These are phyloP conservation scores for Cutaneotrichosporon daszewskae DNA, from an alignment of 1,284 basidiomycete species.

Conservation along the genomic window DNA sequence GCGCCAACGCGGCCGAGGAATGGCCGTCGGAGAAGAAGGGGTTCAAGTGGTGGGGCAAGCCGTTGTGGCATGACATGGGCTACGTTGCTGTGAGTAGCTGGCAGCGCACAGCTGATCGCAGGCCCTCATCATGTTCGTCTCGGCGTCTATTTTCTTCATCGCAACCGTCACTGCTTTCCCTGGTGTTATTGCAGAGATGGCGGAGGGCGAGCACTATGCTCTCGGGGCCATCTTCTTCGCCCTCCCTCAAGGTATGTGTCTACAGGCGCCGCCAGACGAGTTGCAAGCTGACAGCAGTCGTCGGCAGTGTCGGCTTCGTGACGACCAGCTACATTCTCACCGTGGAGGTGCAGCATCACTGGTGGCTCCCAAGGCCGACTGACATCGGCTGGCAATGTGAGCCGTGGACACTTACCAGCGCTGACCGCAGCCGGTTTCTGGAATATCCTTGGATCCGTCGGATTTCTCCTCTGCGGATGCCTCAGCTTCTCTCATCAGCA, in stretches of 20 bases:
- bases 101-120: conserved; percentile 5
- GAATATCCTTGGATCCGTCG: conserved; percentile 49
- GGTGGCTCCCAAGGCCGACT: conserved; percentile 48
- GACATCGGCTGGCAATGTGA: conserved; percentile 56
- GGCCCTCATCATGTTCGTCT: conserved; percentile 53
- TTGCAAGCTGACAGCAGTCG: conserved; percentile 47
- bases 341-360: conserved; percentile 55
- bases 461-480: conserved; percentile 57
- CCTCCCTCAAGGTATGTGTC: conserved; percentile 49
- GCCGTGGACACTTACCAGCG: conserved; percentile 10
- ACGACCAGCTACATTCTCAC: conserved; percentile 54
- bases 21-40: background rate
- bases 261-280: no score
- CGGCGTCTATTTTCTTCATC: conserved; percentile 59
- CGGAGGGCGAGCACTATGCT: conserved; percentile 48
- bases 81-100: conserved; percentile 2
- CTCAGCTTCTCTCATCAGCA: conserved; percentile 51
- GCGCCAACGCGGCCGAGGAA: no score
- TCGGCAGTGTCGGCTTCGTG: conserved; percentile 58
- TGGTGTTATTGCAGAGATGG: background rate
- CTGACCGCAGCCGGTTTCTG: conserved; percentile 1
- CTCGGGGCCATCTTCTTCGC: conserved; percentile 52
- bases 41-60: conserved; percentile 5
- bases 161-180: conserved; percentile 51
- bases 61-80: conserved; percentile 5